A percentile compares a stretch with the other conserved stretches of the same genome.
These are phyloP conservation scores for Dentipellis fragilis DNA, from an alignment of 768 basidiomycete genomes.

Conservation along the genomic window DNA sequence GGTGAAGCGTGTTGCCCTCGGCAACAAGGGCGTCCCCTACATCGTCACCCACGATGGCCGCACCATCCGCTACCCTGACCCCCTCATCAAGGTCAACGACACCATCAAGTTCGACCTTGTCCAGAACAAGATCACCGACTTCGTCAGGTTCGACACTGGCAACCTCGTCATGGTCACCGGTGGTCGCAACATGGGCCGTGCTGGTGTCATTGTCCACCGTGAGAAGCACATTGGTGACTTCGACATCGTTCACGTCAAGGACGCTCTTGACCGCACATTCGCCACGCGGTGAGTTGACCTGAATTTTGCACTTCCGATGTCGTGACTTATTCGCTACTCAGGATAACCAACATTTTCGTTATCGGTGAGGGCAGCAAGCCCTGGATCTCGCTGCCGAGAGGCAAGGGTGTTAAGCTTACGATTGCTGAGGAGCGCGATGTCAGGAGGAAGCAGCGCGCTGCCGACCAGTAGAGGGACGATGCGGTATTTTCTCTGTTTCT, in stretches of 20 bases:
- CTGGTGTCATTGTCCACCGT: slow-evolving; percentile 89
- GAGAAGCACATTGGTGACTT: slow-evolving; percentile 98
- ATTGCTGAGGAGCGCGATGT: slow-evolving; percentile 95
- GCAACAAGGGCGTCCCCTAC: slow-evolving; percentile 90
- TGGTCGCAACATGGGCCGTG: slow-evolving; percentile 99
- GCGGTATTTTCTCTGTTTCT: slow-evolving; percentile 5
- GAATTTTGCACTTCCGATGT: background rate
- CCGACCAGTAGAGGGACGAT: slow-evolving; percentile 44
- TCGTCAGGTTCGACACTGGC: slow-evolving; percentile 93
- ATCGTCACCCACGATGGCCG: slow-evolving; percentile 98
- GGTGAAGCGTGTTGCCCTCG: slow-evolving; percentile 86
- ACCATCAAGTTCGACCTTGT: slow-evolving; percentile 96
- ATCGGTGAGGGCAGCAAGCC: slow-evolving; percentile 94
- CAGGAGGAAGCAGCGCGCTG: slow-evolving; percentile 70
- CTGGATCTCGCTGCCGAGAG: slow-evolving; percentile 94
- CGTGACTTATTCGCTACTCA: slow-evolving; percentile 19
- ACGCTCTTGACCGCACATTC: slow-evolving; percentile 89
- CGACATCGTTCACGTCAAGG: slow-evolving; percentile 97
- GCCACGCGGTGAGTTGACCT: slow-evolving; percentile 75
- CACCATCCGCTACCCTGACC: slow-evolving; percentile 99
- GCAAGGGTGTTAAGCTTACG: slow-evolving; percentile 95
- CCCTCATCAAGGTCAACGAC: slow-evolving; percentile 90
- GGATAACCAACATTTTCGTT: slow-evolving; percentile 95
- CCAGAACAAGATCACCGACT: slow-evolving; percentile 87
- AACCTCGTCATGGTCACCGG: slow-evolving; percentile 98